Percentiles rank a stretch among this genome's conserved stretches.
Conservation (phyloP, 1,284 basidiomycete species). For the Tausonia pullulans region DNA sequence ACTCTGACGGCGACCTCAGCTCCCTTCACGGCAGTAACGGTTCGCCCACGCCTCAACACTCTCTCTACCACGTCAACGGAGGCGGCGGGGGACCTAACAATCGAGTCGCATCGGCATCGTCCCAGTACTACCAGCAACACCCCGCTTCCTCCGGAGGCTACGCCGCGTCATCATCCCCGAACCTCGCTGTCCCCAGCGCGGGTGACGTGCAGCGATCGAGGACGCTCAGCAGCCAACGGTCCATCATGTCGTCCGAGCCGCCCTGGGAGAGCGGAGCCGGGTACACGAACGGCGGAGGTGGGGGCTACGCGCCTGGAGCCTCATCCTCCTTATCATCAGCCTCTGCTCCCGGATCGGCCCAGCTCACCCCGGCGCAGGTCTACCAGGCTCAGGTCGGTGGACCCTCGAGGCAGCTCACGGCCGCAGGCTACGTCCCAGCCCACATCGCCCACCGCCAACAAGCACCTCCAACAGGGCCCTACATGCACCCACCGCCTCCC, state of each 20-base stretch:
- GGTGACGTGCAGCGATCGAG: not conserved
- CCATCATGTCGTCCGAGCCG: not conserved
- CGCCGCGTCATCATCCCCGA: not conserved
- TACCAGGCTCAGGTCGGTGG: constrained; percentile 54
- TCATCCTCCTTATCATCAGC: too few relatives aligned
- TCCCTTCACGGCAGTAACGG: not conserved
- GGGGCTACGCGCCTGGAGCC: too few relatives aligned
- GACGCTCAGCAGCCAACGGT: constrained; percentile 8
- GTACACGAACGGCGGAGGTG: too few relatives aligned
- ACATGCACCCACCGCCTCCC: not conserved
- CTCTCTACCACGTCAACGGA: not conserved
- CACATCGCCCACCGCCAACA: not conserved
- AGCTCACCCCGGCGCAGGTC: constrained; percentile 60
- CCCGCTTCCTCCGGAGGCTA: not conserved
- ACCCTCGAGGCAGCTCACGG: constrained; percentile 4
- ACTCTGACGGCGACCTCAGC: not conserved
- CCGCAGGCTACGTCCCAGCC: not conserved
- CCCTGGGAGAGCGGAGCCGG: too few relatives aligned
- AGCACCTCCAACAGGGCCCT: not conserved
- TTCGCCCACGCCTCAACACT: not conserved
- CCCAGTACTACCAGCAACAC: not conserved
- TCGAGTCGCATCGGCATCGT: not conserved
- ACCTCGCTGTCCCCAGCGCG: not conserved
- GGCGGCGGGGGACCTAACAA: not conserved
- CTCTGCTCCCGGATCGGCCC: constrained; percentile 27